Percentiles rank a stretch among this genome's conserved stretches.
Evolutionary conservation across 2,329 filamentous ascomycete genomes (phyloP).

Genomic region (Penicillium glabrum): DNA sequence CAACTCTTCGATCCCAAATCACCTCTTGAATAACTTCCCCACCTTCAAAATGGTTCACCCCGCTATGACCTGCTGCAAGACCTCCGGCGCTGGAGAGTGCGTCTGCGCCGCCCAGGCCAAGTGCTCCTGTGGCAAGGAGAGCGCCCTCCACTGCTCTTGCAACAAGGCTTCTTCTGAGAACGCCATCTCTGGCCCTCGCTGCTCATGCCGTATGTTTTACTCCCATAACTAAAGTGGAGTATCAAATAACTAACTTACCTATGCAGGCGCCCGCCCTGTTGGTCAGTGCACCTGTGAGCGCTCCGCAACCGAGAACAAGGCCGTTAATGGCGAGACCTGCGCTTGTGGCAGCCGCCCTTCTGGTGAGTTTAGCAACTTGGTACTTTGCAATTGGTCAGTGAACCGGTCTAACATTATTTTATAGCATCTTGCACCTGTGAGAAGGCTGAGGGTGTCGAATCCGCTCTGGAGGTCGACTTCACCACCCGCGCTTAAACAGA

Average conservation of each 20-base stretch:
- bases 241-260: not conserved
- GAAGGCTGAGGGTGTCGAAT: constrained; percentile 64
- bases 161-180: constrained; percentile 76
- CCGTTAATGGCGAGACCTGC: constrained; percentile 62
- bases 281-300: constrained; percentile 81
- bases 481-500: constrained; percentile 59
- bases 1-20: not conserved
- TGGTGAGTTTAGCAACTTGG: constrained; percentile 51
- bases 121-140: constrained; percentile 88
- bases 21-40: not conserved
- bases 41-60: constrained; percentile 47
- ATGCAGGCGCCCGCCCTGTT: constrained; percentile 66
- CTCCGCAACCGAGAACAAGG: constrained; percentile 67
- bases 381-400: not conserved
- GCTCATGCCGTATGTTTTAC: constrained; percentile 68
- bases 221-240: not conserved
- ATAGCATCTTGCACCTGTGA: constrained; percentile 78
- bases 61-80: constrained; percentile 58
- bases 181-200: constrained; percentile 67
- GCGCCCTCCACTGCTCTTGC: constrained; percentile 84
- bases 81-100: constrained; percentile 53
- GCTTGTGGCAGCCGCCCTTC: constrained; percentile 73
- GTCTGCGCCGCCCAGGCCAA: constrained; percentile 60
- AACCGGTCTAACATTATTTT: not conserved
- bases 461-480: constrained; percentile 77